These are phyloP conservation scores for Sordaria brevicollis DNA, from an alignment of 495 filamentous ascomycete species.

Conservation along the genomic window DNA sequence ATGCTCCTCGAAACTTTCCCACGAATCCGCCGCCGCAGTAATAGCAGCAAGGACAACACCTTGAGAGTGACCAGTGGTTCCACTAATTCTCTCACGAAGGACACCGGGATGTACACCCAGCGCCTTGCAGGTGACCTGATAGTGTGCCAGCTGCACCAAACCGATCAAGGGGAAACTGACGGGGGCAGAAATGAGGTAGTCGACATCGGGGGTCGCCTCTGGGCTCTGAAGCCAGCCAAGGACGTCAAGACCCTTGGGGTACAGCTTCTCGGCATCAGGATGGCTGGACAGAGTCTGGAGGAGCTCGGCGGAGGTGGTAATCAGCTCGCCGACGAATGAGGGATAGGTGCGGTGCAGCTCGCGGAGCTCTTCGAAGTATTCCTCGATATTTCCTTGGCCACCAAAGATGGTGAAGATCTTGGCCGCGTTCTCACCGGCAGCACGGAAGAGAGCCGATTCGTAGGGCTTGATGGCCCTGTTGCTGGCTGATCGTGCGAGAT, in stretches of 20 bases:
- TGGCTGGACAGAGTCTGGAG: constrained; percentile 78
- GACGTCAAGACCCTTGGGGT: constrained; percentile 88
- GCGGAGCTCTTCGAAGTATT: constrained; percentile 96
- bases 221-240: constrained; percentile 82
- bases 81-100: constrained; percentile 67
- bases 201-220: constrained; percentile 82
- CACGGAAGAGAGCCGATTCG: constrained; percentile 85
- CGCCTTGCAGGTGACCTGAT: constrained; percentile 81
- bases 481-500: constrained; percentile 72
- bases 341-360: constrained; percentile 85
- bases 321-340: constrained; percentile 76
- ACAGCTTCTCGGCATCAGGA: constrained; percentile 83
- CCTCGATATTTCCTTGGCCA: constrained; percentile 98
- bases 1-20: constrained; percentile 78
- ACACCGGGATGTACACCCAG: constrained; percentile 80
- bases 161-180: constrained; percentile 97
- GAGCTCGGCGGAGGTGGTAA: constrained; percentile 67
- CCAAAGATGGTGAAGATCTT: constrained; percentile 88
- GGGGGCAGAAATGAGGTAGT: constrained; percentile 93
- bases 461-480: constrained; percentile 78
- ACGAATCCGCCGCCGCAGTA: constrained; percentile 74
- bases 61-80: constrained; percentile 94
- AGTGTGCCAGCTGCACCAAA: constrained; percentile 88
- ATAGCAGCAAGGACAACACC: constrained; percentile 90
- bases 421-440: constrained; percentile 67